phyloP scores from a whole-genome alignment of 352 stramenopile genomes.

The Phytophthora pseudosyringae region DNA sequence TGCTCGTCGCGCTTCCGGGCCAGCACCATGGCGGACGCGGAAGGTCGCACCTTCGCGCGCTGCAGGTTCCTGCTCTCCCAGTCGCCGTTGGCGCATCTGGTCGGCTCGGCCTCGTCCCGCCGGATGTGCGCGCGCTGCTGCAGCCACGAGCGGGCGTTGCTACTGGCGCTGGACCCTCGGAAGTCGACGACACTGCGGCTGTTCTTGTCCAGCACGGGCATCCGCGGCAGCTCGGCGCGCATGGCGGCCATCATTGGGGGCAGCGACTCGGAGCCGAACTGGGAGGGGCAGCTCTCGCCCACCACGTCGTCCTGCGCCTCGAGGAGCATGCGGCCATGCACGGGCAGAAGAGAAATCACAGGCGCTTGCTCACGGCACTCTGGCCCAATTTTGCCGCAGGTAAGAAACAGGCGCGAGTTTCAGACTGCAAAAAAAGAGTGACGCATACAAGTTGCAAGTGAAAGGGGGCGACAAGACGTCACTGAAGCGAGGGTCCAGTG shows the following conservation, averaged over 20 bases:
- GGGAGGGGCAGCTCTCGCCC: conserved; percentile 39
- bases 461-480: not conserved
- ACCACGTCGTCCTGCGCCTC: conserved; percentile 44
- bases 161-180: conserved; percentile 1
- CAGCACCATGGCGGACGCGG: conserved; percentile 40
- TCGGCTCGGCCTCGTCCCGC: conserved; percentile 17
- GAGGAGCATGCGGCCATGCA: conserved; percentile 39
- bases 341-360: conserved; percentile 22
- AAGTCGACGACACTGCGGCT: conserved; percentile 2
- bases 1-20: conserved; percentile 42
- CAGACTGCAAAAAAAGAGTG: conserved; percentile 10
- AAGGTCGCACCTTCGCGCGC: conserved; percentile 19
- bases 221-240: conserved; percentile 6
- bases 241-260: conserved; percentile 26
- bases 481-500: conserved; percentile 3
- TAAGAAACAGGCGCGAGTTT: conserved; percentile 31
- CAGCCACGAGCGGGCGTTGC: conserved; percentile 7
- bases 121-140: conserved; percentile 26
- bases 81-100: not conserved
- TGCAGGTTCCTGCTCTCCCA: conserved; percentile 17
- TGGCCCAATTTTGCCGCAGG: conserved; percentile 12
- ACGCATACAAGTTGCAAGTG: conserved; percentile 12
- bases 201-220: conserved; percentile 3
- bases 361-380: conserved; percentile 2
- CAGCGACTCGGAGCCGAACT: conserved; percentile 28